Conservation (phyloP, 2,329 filamentous ascomycete genomes). For the Fusarium devonianum region DNA sequence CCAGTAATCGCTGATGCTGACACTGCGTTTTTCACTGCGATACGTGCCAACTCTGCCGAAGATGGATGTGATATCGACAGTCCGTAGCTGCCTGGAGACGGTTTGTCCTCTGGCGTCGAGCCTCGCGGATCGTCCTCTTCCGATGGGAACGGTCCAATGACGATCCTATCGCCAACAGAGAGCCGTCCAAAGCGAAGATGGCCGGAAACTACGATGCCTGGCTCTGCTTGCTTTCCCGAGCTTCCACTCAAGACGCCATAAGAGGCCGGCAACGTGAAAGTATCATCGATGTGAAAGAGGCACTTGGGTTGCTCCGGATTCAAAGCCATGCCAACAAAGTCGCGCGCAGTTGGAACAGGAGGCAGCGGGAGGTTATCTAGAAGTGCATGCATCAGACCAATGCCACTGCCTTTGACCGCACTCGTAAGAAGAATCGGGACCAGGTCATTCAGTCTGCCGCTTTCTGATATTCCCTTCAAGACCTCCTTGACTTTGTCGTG, state of each 20-base stretch:
- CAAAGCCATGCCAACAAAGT: constrained; percentile 61
- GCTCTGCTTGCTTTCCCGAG: constrained; percentile 43
- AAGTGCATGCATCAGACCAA: constrained; percentile 82
- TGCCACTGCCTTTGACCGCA: constrained; percentile 82
- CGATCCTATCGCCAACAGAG: constrained; percentile 77
- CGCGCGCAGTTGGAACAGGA: constrained; percentile 57
- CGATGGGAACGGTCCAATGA: constrained; percentile 79
- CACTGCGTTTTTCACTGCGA: constrained; percentile 61
- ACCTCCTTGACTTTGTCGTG: constrained; percentile 64
- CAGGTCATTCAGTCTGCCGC: constrained; percentile 53
- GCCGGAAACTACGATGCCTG: constrained; percentile 81
- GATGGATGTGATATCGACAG: constrained; percentile 62
- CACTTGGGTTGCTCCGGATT: constrained; percentile 67
- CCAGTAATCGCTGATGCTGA: constrained; percentile 61
- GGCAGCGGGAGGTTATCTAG: constrained; percentile 78
- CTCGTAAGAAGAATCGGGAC: constrained; percentile 91
- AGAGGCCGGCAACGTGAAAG: constrained; percentile 76
- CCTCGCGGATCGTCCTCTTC: constrained; percentile 57
- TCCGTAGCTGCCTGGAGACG: constrained; percentile 56
- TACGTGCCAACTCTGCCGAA: constrained; percentile 60
- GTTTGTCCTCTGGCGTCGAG: constrained; percentile 54
- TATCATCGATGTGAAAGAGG: constrained; percentile 90
- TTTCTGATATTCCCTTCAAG: constrained; percentile 57
- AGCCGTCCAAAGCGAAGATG: constrained; percentile 81
- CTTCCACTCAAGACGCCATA: constrained; percentile 48